Evolutionary conservation across 2,329 filamentous ascomycete genomes (phyloP).

Genomic region (Fusarium brachygibbosum): DNA sequence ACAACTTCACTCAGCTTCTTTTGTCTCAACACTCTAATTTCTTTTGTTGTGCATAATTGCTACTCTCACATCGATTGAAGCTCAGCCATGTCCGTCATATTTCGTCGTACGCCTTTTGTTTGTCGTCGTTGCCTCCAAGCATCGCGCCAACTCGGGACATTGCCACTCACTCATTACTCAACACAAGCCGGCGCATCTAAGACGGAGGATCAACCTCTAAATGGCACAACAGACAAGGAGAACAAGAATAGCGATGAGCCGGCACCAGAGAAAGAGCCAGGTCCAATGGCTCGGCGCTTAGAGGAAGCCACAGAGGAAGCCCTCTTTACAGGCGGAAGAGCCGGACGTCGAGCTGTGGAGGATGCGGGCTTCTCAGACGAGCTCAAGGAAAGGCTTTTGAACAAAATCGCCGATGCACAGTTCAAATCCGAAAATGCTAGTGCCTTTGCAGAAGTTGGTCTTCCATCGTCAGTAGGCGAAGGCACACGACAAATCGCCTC

Average conservation of each 20-base stretch:
- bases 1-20: conserved; percentile 3
- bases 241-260: neutral
- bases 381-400: conserved; percentile 69
- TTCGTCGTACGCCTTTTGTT: conserved; percentile 22
- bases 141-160: conserved; percentile 8
- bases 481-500: conserved; percentile 77
- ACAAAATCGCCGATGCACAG: conserved; percentile 67
- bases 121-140: conserved; percentile 42
- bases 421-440: conserved; percentile 66
- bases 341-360: conserved; percentile 70
- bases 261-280: conserved; percentile 45
- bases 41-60: neutral
- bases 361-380: conserved; percentile 75
- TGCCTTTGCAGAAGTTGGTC: conserved; percentile 63
- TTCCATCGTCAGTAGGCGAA: conserved; percentile 71
- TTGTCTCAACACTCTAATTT: neutral
- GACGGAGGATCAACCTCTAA: conserved; percentile 8
- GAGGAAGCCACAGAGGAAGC: conserved; percentile 74
- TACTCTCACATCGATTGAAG: neutral
- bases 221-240: conserved; percentile 1
- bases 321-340: conserved; percentile 69
- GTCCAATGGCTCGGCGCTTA: conserved; percentile 69
- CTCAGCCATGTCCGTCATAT: conserved; percentile 6
- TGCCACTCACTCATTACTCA: conserved; percentile 34
- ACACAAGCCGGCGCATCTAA: conserved; percentile 29